These are phyloP conservation scores for Saccharomyces eubayanus DNA, from an alignment of 805 yeast genomes.

Conservation along the genomic window DNA sequence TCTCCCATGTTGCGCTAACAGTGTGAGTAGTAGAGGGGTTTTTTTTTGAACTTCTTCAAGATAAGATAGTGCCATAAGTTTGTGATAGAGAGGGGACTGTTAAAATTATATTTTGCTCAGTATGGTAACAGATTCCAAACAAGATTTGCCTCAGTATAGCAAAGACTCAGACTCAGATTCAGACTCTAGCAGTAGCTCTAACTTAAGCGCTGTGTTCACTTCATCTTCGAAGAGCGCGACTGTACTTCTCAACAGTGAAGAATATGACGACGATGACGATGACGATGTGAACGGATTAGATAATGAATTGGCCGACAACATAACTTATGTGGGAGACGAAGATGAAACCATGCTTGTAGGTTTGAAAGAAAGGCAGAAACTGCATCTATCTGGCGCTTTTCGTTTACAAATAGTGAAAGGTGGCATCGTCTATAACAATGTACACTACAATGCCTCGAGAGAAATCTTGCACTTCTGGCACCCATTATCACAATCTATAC, in stretches of 20 bases:
- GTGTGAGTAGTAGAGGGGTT: not conserved
- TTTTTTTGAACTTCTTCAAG: not conserved
- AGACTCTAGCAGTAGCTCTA: not conserved
- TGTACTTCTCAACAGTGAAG: slow-evolving; percentile 5
- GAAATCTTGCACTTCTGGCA: slow-evolving; percentile 20
- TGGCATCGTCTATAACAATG: slow-evolving; percentile 26
- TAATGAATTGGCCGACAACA: slow-evolving; percentile 5
- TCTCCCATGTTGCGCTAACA: not conserved
- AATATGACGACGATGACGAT: slow-evolving; percentile 11
- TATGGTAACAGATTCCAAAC: not conserved
- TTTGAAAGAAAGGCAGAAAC: slow-evolving; percentile 17
- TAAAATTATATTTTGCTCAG: not conserved
- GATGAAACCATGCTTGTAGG: slow-evolving; percentile 14
- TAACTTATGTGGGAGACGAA: slow-evolving; percentile 7
- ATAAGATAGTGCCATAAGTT: not conserved
- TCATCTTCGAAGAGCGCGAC: slow-evolving; percentile 12
- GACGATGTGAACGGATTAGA: slow-evolving; percentile 1
- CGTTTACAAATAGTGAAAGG: slow-evolving; percentile 26
- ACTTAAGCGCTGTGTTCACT: not conserved
- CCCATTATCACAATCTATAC: slow-evolving; percentile 24
- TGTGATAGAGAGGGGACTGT: not conserved
- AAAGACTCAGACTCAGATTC: slow-evolving; percentile 3
- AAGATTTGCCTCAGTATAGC: not conserved
- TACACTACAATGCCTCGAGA: slow-evolving; percentile 26
- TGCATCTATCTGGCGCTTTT: slow-evolving; percentile 24